phyloP scores from a whole-genome alignment of 352 stramenopile species.

The Globisporangium spinosum region DNA sequence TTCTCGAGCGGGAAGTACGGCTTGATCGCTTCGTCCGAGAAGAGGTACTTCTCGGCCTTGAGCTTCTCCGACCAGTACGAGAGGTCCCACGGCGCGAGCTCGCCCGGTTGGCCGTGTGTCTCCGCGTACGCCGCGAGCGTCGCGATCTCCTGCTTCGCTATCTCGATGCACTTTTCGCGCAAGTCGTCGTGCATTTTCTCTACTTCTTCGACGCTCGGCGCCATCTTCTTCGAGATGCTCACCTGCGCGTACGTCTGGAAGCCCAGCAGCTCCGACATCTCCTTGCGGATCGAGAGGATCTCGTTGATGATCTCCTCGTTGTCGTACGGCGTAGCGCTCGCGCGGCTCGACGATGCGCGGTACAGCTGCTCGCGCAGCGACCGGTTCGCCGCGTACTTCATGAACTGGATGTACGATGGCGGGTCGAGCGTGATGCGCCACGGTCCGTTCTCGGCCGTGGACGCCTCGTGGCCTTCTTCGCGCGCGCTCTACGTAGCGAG shows the following conservation, averaged over 20 bases:
- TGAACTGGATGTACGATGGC: slow-evolving; percentile 93
- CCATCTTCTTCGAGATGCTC: slow-evolving; percentile 96
- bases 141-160: slow-evolving; percentile 89
- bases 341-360: slow-evolving; percentile 89
- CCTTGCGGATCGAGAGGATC: slow-evolving; percentile 89
- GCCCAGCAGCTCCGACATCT: slow-evolving; percentile 91
- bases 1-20: slow-evolving; percentile 96
- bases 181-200: slow-evolving; percentile 93
- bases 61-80: slow-evolving; percentile 94
- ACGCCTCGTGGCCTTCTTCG: slow-evolving; percentile 51
- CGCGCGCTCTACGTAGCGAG: slow-evolving; percentile 51
- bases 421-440: slow-evolving; percentile 95
- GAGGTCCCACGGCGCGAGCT: slow-evolving; percentile 93
- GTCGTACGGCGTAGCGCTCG: slow-evolving; percentile 83
- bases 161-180: slow-evolving; percentile 89
- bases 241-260: slow-evolving; percentile 93
- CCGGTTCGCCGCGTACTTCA: slow-evolving; percentile 92
- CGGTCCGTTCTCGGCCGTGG: slow-evolving; percentile 81
- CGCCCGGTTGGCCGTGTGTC: slow-evolving; percentile 59
- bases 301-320: slow-evolving; percentile 94
- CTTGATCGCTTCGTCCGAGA: slow-evolving; percentile 96
- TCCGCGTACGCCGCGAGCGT: slow-evolving; percentile 88
- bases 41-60: slow-evolving; percentile 93
- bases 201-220: slow-evolving; percentile 87
- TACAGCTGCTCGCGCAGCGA: slow-evolving; percentile 92